Evolutionary conservation across 2,329 filamentous ascomycete species (phyloP).

Genomic region (Nemania sp.): DNA sequence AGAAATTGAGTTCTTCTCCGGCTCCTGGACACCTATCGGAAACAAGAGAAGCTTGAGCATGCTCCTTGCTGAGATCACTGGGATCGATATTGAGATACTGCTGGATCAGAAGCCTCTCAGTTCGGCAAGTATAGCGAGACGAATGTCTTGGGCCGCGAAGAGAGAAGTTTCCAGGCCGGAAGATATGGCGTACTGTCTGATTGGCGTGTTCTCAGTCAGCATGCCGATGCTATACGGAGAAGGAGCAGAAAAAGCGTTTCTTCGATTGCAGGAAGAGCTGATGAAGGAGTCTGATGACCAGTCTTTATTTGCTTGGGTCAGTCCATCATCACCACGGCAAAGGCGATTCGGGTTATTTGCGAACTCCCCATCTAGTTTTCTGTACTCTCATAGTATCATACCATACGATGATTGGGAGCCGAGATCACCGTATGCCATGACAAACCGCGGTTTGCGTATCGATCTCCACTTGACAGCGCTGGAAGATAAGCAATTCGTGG

Average conservation of each 20-base stretch:
- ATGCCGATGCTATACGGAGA: constrained; percentile 39
- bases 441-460: too few relatives aligned
- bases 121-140: constrained; percentile 25
- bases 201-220: constrained; percentile 37
- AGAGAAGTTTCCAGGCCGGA: constrained; percentile 31
- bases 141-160: constrained; percentile 35
- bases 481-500: too few relatives aligned
- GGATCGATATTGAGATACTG: not conserved
- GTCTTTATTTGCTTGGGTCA: too few relatives aligned
- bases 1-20: constrained; percentile 28
- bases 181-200: constrained; percentile 35
- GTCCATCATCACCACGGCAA: too few relatives aligned
- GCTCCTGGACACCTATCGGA: constrained; percentile 13
- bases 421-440: too few relatives aligned
- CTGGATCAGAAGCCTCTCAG: not conserved
- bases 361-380: too few relatives aligned
- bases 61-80: not conserved
- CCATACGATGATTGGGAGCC: too few relatives aligned
- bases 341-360: too few relatives aligned
- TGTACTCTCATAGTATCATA: too few relatives aligned
- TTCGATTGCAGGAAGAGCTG: constrained; percentile 8
- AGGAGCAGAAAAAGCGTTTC: constrained; percentile 30
- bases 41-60: not conserved
- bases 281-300: not conserved
- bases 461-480: too few relatives aligned